These are phyloP conservation scores for Scheffersomyces coipomensis DNA, from an alignment of 805 yeast species.

Conservation along the genomic window DNA sequence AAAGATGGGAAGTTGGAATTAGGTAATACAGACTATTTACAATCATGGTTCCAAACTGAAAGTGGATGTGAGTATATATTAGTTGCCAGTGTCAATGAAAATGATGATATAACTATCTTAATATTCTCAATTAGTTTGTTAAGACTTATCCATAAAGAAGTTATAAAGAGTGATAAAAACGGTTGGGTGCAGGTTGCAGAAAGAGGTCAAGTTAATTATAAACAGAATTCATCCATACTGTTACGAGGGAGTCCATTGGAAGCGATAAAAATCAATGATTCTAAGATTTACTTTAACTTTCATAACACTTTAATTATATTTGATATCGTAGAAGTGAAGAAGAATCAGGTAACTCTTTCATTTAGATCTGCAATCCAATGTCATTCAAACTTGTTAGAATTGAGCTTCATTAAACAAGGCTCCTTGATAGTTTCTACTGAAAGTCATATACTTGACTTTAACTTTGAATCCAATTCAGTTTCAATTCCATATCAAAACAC, in stretches of 20 bases:
- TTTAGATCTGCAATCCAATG: neutral
- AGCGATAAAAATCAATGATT: neutral
- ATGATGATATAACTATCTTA: conserved; percentile 9
- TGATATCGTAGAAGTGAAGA: neutral
- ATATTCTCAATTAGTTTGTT: conserved; percentile 11
- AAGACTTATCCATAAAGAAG: conserved; percentile 7
- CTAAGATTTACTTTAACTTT: neutral
- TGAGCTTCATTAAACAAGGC: neutral
- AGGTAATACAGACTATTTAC: conserved; percentile 4
- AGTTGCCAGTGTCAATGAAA: conserved; percentile 6
- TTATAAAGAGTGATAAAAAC: neutral
- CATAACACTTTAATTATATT: neutral
- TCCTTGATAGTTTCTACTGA: neutral
- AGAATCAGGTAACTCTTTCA: neutral
- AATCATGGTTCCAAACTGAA: conserved; percentile 6
- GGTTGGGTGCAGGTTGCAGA: neutral
- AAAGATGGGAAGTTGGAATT: neutral
- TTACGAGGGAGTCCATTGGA: neutral
- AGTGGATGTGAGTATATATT: conserved; percentile 8
- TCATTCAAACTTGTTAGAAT: neutral
- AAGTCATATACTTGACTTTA: neutral
- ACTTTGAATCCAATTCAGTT: neutral
- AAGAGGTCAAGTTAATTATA: neutral
- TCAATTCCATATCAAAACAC: neutral
- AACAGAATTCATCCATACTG: neutral